A percentile compares a stretch with the other conserved stretches of the same genome.
phyloP scores from a whole-genome alignment of 805 yeast genomes.

The Deakozyma indianensis region DNA sequence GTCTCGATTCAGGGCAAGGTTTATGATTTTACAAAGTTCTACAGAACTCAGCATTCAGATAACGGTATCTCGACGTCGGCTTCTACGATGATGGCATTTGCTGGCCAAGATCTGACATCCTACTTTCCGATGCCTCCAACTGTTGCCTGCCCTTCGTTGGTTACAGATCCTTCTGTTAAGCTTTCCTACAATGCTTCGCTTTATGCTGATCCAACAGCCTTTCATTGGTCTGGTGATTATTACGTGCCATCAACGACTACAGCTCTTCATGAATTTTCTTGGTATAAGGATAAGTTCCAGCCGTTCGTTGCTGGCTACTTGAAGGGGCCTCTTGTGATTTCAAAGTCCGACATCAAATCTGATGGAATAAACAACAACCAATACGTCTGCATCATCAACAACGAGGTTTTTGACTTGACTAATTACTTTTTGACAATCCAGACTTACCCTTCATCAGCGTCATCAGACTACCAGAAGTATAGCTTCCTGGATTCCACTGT shows the following conservation, averaged over 20 bases:
- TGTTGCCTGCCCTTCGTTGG: constrained; percentile 26
- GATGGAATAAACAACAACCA: constrained; percentile 12
- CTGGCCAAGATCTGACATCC: constrained; percentile 25
- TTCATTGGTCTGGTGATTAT: constrained; percentile 21
- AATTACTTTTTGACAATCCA: constrained; percentile 22
- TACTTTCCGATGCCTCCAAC: constrained; percentile 28
- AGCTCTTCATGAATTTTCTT: constrained; percentile 20
- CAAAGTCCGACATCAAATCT: constrained; percentile 13
- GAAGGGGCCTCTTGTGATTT: constrained; percentile 25
- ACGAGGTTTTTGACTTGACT: constrained; percentile 24
- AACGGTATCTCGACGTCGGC: constrained; percentile 20
- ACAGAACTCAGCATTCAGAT: constrained; percentile 27
- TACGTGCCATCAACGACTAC: constrained; percentile 17
- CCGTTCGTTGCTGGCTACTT: constrained; percentile 22
- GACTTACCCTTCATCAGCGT: constrained; percentile 12
- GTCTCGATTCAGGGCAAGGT: constrained; percentile 27
- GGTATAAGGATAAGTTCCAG: constrained; percentile 23
- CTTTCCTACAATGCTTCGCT: constrained; percentile 19
- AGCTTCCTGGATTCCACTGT: constrained; percentile 22
- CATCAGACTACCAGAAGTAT: constrained; percentile 16
- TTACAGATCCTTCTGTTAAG: constrained; percentile 17
- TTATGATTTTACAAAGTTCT: constrained; percentile 27
- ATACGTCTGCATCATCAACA: constrained; percentile 21
- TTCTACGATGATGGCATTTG: constrained; percentile 22
- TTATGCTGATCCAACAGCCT: constrained; percentile 15